Base-by-base conservation (phyloP, 1,284 basidiomycete species). In the Pseudozyma tsukubaensis region DNA sequence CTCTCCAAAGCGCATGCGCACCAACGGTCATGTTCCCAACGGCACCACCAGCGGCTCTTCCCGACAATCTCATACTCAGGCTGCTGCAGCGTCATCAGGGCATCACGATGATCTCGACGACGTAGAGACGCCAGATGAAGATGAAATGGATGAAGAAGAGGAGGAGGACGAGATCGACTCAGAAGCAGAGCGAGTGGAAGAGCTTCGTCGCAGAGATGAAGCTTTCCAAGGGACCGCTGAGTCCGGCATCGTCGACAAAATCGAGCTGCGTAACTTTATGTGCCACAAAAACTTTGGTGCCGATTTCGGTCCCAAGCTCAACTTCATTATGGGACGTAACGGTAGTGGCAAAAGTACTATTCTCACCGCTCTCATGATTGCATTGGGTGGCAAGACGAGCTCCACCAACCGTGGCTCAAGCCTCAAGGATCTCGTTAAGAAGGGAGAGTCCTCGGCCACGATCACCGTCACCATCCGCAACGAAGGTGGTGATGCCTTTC, bases 191-290 rank as follows among this genome's bases (percentile, higher is more conserved):
- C 54, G 59, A 34, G 57, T 50, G 18, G 61, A 68, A 44, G 52
- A 59, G 21, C 49, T 66, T 35, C 45, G 35, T 18, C 62, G 67
- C 44, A 13, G 43, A 24, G 66, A 63, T 12, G 62, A 66, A 8
- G 66, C 72, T 21, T 51, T 59, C 45, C 62, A 54, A 16, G 66
- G 56, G 14, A 40, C 49, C 16, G 66, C 66, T n/a, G 62, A 69
- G 32, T 89, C 91, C 77, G 96, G 95, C 12, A 91, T 96, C 67
- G 92, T 98, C 72, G 92, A 94, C 79, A 88, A 88, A 24, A 89
- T 99, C 54, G 91, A 93, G 79, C 89, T 97, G 88, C 88, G 90
- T 82, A 92, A 97, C 84, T 99, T 99, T 86, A 97, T 99, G 95
- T 97, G 94, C 84, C 97, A 99, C 86, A 88, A 90, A 81, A 90